phyloP scores from a whole-genome alignment of 2,329 filamentous ascomycete species.

The Xylariaceae sp. region DNA sequence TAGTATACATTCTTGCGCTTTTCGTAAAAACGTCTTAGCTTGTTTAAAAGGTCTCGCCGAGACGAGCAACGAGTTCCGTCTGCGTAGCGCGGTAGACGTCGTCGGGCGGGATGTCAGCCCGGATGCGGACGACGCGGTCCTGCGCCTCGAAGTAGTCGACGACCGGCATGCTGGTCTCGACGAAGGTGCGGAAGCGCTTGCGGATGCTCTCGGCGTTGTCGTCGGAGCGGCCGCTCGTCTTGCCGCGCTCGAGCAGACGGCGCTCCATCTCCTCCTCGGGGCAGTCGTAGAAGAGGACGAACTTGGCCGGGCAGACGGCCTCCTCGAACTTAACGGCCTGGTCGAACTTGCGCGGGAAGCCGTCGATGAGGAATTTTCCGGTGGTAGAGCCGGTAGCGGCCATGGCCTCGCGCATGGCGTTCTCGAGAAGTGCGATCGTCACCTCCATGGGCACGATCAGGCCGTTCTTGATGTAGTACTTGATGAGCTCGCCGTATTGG shows the following conservation, averaged over 20 bases:
- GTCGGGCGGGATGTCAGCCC: conserved; percentile 63
- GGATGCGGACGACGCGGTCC: conserved; percentile 73
- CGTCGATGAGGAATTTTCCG: conserved; percentile 69
- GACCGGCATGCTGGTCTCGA: conserved; percentile 97
- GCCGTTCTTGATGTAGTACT: conserved; percentile 87
- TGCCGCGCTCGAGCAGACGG: conserved; percentile 78
- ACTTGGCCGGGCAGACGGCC: conserved; percentile 72
- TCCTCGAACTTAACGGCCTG: conserved; percentile 93
- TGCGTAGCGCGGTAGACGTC: conserved; percentile 52
- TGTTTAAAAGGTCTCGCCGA: conserved; percentile 40
- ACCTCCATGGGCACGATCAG: conserved; percentile 99
- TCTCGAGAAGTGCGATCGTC: conserved; percentile 87
- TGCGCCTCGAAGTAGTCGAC: conserved; percentile 76
- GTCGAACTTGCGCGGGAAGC: conserved; percentile 96
- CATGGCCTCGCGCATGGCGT: conserved; percentile 76
- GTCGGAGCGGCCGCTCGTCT: conserved; percentile 86
- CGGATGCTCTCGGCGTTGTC: conserved; percentile 94
- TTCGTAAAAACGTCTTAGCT: neutral
- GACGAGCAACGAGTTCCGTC: conserved; percentile 43
- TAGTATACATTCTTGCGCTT: neutral
- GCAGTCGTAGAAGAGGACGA: conserved; percentile 93
- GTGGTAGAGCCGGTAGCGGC: conserved; percentile 10
- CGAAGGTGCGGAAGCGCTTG: conserved; percentile 91
- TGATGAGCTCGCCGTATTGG: conserved; percentile 89
- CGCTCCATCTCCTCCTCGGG: conserved; percentile 83